Evolutionary conservation across 2,329 filamentous ascomycete genomes (phyloP).

Genomic region (Esteya vermicola): DNA sequence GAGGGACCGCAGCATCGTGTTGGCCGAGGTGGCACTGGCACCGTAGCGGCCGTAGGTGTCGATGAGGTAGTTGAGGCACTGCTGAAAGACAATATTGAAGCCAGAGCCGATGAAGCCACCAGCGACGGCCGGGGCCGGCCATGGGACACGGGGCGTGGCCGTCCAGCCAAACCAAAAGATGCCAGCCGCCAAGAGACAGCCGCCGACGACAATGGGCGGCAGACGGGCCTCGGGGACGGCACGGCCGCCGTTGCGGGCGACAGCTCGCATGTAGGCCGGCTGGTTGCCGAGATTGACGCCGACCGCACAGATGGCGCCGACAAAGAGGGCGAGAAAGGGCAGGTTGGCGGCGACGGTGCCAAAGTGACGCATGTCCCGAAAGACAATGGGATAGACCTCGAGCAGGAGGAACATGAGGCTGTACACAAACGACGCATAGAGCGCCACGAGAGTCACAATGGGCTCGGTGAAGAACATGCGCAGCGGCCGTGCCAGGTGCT

Average conservation of each 20-base stretch:
- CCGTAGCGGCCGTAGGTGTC: slow-evolving; percentile 42
- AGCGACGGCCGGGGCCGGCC: slow-evolving; percentile 8
- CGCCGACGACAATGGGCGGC: slow-evolving; percentile 29
- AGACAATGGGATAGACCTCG: slow-evolving; percentile 39
- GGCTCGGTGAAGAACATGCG: slow-evolving; percentile 60
- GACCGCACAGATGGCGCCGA: slow-evolving; percentile 37
- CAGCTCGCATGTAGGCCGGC: slow-evolving; percentile 29
- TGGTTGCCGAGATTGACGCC: slow-evolving; percentile 26
- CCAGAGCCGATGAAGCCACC: slow-evolving; percentile 26
- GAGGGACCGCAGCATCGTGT: slow-evolving; percentile 41
- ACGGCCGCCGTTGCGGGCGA: slow-evolving; percentile 14
- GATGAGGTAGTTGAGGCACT: slow-evolving; percentile 36
- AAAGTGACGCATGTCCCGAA: slow-evolving; percentile 35
- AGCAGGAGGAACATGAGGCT: slow-evolving; percentile 42
- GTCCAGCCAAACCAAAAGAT: slow-evolving; percentile 20
- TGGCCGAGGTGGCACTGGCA: slow-evolving; percentile 50
- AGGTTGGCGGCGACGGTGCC: slow-evolving; percentile 46
- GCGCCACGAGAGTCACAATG: slow-evolving; percentile 36
- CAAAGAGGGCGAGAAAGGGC: slow-evolving; percentile 34
- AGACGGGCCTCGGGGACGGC: slow-evolving; percentile 25
- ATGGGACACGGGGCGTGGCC: slow-evolving; percentile 6
- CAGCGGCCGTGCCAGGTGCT: slow-evolving; percentile 55
- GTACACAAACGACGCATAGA: slow-evolving; percentile 40
- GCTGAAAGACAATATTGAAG: slow-evolving; percentile 31
- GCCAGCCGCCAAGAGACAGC: slow-evolving; percentile 24